These are phyloP conservation scores for Alnus glutinosa DNA, from an alignment of 306 rosid species.

Conservation along the genomic window DNA sequence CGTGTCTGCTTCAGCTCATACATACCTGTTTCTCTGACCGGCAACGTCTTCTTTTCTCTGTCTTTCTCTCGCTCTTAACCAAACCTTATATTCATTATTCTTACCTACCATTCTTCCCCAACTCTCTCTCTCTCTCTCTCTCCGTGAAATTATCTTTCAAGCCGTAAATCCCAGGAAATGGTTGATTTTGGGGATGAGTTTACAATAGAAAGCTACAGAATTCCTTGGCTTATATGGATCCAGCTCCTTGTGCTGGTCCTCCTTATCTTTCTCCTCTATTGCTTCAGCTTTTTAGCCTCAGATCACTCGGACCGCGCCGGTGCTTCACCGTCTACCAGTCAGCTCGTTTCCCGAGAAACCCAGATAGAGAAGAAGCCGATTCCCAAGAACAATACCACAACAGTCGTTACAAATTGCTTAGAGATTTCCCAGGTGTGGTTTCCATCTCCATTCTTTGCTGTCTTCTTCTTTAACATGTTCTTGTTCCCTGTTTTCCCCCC, in stretches of 20 bases:
- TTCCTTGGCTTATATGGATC: slow-evolving; percentile 87
- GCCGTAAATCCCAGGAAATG: slow-evolving; percentile 38
- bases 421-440: slow-evolving; percentile 49
- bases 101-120: not conserved
- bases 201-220: slow-evolving; percentile 30
- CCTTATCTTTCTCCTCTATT: slow-evolving; percentile 51
- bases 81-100: not conserved
- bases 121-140: not conserved
- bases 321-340: slow-evolving; percentile 42
- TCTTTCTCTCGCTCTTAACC: not conserved
- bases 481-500: not conserved
- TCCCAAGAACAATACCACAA: slow-evolving; percentile 18
- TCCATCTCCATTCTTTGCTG: not conserved
- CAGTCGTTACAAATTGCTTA: slow-evolving; percentile 24
- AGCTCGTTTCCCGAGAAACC: slow-evolving; percentile 30
- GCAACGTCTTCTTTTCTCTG: not conserved
- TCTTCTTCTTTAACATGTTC: not conserved
- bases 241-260: slow-evolving; percentile 64
- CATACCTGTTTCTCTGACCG: too few relatives aligned
- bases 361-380: slow-evolving; percentile 26
- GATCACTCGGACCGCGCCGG: slow-evolving; percentile 37
- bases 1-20: not conserved
- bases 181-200: slow-evolving; percentile 64
- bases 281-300: slow-evolving; percentile 41
- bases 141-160: not conserved